Conservation (phyloP, 164 flowering plant genomes). For the Dillenia suffruticosa region DNA sequence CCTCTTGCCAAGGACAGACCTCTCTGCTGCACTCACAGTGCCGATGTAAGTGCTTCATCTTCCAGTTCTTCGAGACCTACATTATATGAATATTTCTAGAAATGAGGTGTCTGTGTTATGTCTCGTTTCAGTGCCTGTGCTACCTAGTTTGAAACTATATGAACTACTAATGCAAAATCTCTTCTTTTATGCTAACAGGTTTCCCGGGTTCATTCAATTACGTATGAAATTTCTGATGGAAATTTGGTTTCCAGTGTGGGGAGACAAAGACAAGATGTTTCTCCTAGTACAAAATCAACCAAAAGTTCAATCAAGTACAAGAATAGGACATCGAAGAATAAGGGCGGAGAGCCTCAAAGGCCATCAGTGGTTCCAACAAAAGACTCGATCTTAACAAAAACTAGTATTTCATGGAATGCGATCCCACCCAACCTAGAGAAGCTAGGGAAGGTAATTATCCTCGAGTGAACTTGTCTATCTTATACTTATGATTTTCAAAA, state of each 20-base stretch:
- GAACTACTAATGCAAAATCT: neutral
- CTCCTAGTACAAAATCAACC: constrained; percentile 14
- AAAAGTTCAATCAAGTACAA: constrained; percentile 23
- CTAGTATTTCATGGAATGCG: constrained; percentile 30
- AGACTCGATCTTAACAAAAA: constrained; percentile 26
- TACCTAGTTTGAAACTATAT: neutral
- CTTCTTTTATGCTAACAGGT: constrained; percentile 23
- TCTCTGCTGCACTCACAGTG: constrained; percentile 20
- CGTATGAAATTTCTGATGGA: constrained; percentile 32
- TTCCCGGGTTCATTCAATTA: constrained; percentile 21
- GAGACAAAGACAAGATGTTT: constrained; percentile 16
- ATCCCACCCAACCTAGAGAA: constrained; percentile 39
- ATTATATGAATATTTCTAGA: neutral
- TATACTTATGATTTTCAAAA: neutral
- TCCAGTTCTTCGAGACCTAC: neutral
- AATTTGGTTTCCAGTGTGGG: constrained; percentile 16
- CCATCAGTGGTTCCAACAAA: constrained; percentile 8
- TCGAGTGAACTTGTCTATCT: neutral
- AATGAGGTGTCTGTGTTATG: neutral
- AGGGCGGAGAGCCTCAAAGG: constrained; percentile 8
- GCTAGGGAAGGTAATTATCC: constrained; percentile 47
- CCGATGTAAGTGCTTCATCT: constrained; percentile 29
- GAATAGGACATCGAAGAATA: constrained; percentile 8
- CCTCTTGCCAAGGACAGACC: constrained; percentile 20
- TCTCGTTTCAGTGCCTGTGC: neutral